These are phyloP conservation scores for Clonostachys rosea DNA, from an alignment of 2,329 filamentous ascomycete species.

Conservation along the genomic window DNA sequence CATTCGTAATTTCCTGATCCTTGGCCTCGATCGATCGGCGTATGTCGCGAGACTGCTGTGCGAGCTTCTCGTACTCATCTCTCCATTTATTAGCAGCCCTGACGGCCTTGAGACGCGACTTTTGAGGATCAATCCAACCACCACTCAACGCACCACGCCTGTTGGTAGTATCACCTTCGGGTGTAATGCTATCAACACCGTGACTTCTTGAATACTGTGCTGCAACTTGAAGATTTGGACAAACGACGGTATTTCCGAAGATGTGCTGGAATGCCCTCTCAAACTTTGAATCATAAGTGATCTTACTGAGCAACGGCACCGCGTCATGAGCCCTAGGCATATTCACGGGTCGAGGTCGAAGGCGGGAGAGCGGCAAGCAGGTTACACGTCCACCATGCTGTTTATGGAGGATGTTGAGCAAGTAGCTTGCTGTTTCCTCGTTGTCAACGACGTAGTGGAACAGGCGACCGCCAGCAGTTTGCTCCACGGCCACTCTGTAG, in stretches of 20 bases:
- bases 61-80: constrained; percentile 65
- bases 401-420: constrained; percentile 75
- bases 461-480: constrained; percentile 84
- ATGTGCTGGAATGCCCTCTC: constrained; percentile 90
- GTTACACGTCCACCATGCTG: constrained; percentile 83
- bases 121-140: constrained; percentile 83
- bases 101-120: constrained; percentile 83
- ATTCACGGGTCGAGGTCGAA: constrained; percentile 67
- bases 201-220: constrained; percentile 90
- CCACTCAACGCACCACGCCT: constrained; percentile 94
- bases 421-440: constrained; percentile 76
- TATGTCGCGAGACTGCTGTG: constrained; percentile 60
- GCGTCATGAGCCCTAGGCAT: constrained; percentile 85
- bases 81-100: constrained; percentile 71
- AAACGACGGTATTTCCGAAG: constrained; percentile 93
- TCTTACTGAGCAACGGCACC: constrained; percentile 79
- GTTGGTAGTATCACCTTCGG: constrained; percentile 90
- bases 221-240: constrained; percentile 82
- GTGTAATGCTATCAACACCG: constrained; percentile 87
- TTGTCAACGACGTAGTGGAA: constrained; percentile 97
- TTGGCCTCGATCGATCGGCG: constrained; percentile 68
- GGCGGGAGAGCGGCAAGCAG: constrained; percentile 86
- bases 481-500: constrained; percentile 86
- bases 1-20: constrained; percentile 83
- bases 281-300: constrained; percentile 71